These are phyloP conservation scores for Piedraia hortae DNA, from an alignment of 2,329 filamentous ascomycete genomes.

Conservation along the genomic window DNA sequence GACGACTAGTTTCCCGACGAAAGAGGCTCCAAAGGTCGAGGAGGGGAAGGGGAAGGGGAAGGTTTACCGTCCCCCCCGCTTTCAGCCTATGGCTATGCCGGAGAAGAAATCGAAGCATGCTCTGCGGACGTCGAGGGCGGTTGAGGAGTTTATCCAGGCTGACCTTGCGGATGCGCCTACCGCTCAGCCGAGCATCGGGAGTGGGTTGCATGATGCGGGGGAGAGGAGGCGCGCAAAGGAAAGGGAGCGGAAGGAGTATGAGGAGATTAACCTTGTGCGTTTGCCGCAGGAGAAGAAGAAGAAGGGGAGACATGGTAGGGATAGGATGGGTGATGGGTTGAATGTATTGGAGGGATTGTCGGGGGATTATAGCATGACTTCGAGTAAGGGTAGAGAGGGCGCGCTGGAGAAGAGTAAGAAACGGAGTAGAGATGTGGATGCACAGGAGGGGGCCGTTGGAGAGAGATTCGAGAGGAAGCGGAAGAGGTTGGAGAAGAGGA, in stretches of 20 bases:
- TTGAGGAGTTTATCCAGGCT: slow-evolving; percentile 73
- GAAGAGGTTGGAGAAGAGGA: no score
- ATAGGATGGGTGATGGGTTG: no score
- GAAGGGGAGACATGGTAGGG: no score
- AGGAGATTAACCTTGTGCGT: slow-evolving; percentile 76
- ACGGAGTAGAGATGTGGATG: no score
- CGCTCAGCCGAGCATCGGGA: slow-evolving; percentile 74
- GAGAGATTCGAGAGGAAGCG: no score
- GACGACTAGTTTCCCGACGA: slow-evolving; percentile 18
- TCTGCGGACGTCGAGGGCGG: slow-evolving; percentile 50
- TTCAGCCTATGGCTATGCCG: slow-evolving; percentile 57
- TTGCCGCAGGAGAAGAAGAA: slow-evolving; percentile 74
- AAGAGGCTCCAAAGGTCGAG: no score
- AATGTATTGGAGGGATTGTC: no score
- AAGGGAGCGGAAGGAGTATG: slow-evolving; percentile 55
- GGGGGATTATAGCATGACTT: no score
- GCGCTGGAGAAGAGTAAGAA: slow-evolving; percentile 69
- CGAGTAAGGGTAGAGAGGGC: slow-evolving; percentile 33
- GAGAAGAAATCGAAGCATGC: slow-evolving; percentile 35
- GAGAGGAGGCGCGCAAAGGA: slow-evolving; percentile 55
- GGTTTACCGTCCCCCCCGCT: slow-evolving; percentile 73
- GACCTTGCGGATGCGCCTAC: slow-evolving; percentile 62
- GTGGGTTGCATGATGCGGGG: slow-evolving; percentile 50
- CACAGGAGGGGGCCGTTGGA: no score
- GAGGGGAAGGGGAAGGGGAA: slow-evolving; percentile 27